These are phyloP conservation scores for Sporisorium reilianum DNA, from an alignment of 1,284 basidiomycete species.

Conservation along the genomic window DNA sequence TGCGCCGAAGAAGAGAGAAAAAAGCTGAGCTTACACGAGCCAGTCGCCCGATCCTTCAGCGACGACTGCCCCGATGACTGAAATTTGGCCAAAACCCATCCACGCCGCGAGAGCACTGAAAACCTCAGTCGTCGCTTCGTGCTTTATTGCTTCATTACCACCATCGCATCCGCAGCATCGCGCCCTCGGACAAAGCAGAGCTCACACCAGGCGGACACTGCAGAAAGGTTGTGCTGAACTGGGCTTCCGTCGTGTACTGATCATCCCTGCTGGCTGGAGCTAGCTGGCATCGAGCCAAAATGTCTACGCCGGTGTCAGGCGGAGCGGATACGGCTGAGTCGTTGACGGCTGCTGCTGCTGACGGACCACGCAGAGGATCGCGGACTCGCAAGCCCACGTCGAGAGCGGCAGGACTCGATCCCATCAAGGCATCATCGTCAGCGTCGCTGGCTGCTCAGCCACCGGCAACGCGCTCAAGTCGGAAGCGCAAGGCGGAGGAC, in stretches of 20 bases:
- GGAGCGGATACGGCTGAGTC: conserved; percentile 4
- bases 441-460: conserved; percentile 5
- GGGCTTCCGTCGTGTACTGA: conserved; percentile 6
- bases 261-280: not conserved
- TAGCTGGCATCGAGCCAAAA: conserved; percentile 2
- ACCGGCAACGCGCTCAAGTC: conserved; percentile 9
- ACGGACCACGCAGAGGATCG: conserved; percentile 25
- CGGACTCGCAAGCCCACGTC: conserved; percentile 36
- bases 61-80: conserved; percentile 10
- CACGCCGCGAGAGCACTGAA: not conserved
- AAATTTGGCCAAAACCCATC: conserved; percentile 8
- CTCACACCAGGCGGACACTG: conserved; percentile 4
- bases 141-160: not conserved
- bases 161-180: conserved; percentile 19
- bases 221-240: not conserved
- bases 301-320: conserved; percentile 24
- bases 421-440: conserved; percentile 2
- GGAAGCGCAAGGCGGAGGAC: conserved; percentile 37
- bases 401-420: conserved; percentile 33
- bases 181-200: conserved; percentile 1
- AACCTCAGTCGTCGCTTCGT: not conserved
- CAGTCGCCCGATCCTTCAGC: not conserved
- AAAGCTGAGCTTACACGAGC: conserved; percentile 39
- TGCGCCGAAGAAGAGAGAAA: not conserved
- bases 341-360: conserved; percentile 3